Evolutionary conservation across 768 basidiomycete genomes (phyloP), one percentile per base, ranked within the genome.

Genomic region (Lactarius akahatsu): DNA sequence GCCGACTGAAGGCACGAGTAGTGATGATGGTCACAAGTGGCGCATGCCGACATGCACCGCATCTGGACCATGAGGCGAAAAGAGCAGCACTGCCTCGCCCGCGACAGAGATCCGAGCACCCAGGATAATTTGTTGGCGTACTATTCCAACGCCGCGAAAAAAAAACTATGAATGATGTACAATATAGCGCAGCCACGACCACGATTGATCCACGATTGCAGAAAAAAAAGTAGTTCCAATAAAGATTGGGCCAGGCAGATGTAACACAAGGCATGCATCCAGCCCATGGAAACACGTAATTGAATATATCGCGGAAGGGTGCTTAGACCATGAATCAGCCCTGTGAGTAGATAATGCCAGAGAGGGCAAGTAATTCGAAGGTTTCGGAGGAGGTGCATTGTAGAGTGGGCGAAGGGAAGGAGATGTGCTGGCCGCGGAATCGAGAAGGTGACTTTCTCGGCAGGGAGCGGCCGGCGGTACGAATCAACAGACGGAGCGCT

Each of bases 401-500:
- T 30, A n/a, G 20, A 20, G 30, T 47, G 59, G 43, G 43, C 13
- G 32, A 56, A 56, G 55, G 55, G 55, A 60, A 60, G 59, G 43
- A 60, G 43, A 47, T 60, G 43, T 45, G 20, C 41, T 15, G 11
- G 28, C 43, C 30, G 59, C 28, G 41, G 58, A 41, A 43, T 43
- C 43, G 28, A 65, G 54, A 15, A 30, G 8, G 8, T 45, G 43
- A 5, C 28, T 47, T 23, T 36, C 28, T 32, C 60, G 65, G 60
- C 65, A 57, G 36, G 56, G 9, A 32, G 54, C 65, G 55, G 28
- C 60, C 43, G 55, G 43, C 28, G 43, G 20, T 38, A 36, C 26
- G 43, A 26, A 52, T 52, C 50, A 7, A 38, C 18, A 5, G 32
- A 66, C 65, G 65, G 65, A 66, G 65, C 65, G 60, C 65, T 41